Evolutionary conservation across 305 asterid genomes (phyloP).

Genomic region (Fraxinus sp.): DNA sequence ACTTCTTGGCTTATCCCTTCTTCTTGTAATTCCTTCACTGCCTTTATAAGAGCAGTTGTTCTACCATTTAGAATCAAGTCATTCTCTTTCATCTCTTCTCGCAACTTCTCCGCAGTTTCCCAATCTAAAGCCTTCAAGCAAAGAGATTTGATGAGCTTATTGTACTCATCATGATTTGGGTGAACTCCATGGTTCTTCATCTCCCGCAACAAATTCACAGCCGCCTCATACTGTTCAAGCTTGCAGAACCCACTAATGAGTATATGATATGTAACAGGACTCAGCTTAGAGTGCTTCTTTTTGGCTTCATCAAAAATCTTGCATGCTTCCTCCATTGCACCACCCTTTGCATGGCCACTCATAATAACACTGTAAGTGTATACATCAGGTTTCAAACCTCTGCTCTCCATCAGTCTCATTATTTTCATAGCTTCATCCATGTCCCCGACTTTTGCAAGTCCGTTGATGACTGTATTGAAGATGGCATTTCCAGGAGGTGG

Average conservation of each 20-base stretch:
- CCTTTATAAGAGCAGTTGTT: conserved; percentile 64
- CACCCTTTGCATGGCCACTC: conserved; percentile 58
- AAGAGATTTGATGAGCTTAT: conserved; percentile 76
- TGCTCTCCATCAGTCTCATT: conserved; percentile 54
- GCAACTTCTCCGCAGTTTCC: conserved; percentile 70
- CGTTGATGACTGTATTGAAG: conserved; percentile 65
- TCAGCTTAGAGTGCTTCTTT: conserved; percentile 55
- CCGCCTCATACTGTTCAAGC: conserved; percentile 74
- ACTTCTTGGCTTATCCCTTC: conserved; percentile 30
- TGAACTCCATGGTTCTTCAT: conserved; percentile 65
- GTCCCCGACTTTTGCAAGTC: conserved; percentile 59
- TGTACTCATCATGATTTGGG: conserved; percentile 72
- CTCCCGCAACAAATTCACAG: conserved; percentile 59
- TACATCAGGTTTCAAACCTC: conserved; percentile 82
- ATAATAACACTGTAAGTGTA: conserved; percentile 70
- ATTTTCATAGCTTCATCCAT: conserved; percentile 53
- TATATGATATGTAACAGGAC: conserved; percentile 54
- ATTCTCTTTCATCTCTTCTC: conserved; percentile 57
- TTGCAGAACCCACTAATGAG: conserved; percentile 77
- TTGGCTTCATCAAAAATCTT: conserved; percentile 68
- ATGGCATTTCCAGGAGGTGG: conserved; percentile 75
- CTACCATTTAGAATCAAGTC: conserved; percentile 63
- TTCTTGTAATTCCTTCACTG: conserved; percentile 74
- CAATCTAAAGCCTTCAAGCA: conserved; percentile 80
- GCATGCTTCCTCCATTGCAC: conserved; percentile 69